Base-by-base conservation (phyloP, 106 monocot species). In the Chionographis japonica region DNA sequence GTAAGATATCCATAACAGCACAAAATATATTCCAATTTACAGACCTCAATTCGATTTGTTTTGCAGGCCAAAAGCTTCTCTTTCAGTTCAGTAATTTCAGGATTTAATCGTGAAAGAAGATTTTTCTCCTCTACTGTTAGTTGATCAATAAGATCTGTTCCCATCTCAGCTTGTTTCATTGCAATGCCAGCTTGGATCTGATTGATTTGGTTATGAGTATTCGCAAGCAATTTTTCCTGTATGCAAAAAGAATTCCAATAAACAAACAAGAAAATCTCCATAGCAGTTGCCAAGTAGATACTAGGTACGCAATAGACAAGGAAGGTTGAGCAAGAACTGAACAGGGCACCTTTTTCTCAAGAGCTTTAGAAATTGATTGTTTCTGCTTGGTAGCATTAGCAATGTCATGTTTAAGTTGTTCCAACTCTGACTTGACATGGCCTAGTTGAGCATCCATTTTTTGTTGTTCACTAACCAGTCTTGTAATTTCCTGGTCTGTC, bases 121-220 rank as follows among this genome's bases (percentile, higher is more conserved):
- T 81, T 60, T 58, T 77, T 92, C 79, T 98, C 97, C 65, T 80
- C 80, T 19, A 60, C 60, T 58, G 92, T 93, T 42, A 98, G 63
- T 71, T 98, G 97, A 80, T 98, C 92, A 68, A 93, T 83, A 70
- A 98, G 87, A 68, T 98, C 97, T 53, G 97, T 98, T 20, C 92
- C 92, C 97, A 98, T 98, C 81, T 98, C 97, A 63, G 89, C 87
- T 77, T 87, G 71, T 69, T 98, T 98, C 89, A 90, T 85, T 18
- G 87, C 79, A 83, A 98, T 98, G 55, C 92, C 89, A 69, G 89
- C 84, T 81, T 74, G 78, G 20, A 98, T 90, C 79, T 98, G 97
- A 52, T 92, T 87, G 58, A 90, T 87, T 72, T 98, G 92, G 62
- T 77, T 93, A 61, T 68, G 75, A 18, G 90, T 78, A 81, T 78